These are phyloP conservation scores for Cryoendolithus antarcticus DNA, from an alignment of 2,329 filamentous ascomycete genomes.

Conservation along the genomic window DNA sequence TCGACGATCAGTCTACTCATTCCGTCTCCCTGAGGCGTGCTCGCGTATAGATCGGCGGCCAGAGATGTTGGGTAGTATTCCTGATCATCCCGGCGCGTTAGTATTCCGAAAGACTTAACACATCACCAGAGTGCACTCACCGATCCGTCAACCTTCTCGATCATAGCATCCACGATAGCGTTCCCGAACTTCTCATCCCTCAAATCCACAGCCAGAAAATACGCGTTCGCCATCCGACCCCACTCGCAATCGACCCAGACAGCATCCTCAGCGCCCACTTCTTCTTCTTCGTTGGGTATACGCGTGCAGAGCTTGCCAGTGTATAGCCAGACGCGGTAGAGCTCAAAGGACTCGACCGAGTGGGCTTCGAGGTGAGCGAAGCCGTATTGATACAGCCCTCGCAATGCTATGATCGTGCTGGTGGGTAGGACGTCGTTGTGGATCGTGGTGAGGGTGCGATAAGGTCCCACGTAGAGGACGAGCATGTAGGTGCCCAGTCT, in stretches of 20 bases:
- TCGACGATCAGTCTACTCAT: conserved; percentile 12
- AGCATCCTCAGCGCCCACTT: neutral
- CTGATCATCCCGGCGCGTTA: conserved; percentile 1
- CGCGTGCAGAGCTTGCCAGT: conserved; percentile 4
- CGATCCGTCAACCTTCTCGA: conserved; percentile 5
- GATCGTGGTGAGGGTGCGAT: conserved; percentile 5
- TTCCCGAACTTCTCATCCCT: conserved; percentile 17
- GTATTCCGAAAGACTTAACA: neutral
- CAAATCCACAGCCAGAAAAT: conserved; percentile 14
- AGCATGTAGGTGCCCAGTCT: conserved; percentile 11
- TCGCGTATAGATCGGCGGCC: conserved; percentile 11
- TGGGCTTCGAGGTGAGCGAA: conserved; percentile 7
- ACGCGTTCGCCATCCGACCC: conserved; percentile 10
- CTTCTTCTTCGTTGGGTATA: conserved; percentile 6
- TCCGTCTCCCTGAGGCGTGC: conserved; percentile 6
- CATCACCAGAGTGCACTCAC: neutral
- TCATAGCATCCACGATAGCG: conserved; percentile 11
- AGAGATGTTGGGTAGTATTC: conserved; percentile 11
- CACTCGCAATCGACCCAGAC: conserved; percentile 10
- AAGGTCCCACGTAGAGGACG: conserved; percentile 10
- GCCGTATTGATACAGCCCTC: neutral
- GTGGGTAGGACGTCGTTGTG: conserved; percentile 9
- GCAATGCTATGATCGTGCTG: neutral
- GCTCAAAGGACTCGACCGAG: conserved; percentile 7
- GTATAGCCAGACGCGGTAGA: conserved; percentile 16